Evolutionary conservation across 2,329 filamentous ascomycete species (phyloP).

Genomic region (Xylaria sp.): DNA sequence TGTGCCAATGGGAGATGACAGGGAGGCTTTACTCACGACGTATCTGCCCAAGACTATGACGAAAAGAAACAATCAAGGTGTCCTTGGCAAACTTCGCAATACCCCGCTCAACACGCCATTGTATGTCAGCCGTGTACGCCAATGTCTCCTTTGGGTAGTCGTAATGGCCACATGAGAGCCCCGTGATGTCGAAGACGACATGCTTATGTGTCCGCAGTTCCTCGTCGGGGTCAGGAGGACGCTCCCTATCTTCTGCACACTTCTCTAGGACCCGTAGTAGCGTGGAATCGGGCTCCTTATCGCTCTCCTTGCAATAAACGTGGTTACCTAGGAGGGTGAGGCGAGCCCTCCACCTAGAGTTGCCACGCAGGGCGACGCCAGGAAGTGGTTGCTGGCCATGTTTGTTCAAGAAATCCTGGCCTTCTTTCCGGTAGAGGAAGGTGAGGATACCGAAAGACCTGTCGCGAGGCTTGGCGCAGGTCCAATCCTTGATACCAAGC

Average conservation of each 20-base stretch:
- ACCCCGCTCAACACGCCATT: constrained; percentile 53
- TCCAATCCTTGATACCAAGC: constrained; percentile 57
- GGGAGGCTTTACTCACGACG: constrained; percentile 35
- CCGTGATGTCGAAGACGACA: constrained; percentile 40
- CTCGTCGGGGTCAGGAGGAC: constrained; percentile 43
- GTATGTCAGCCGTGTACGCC: constrained; percentile 58
- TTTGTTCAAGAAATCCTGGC: constrained; percentile 54
- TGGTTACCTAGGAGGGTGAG: constrained; percentile 47
- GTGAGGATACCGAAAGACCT: constrained; percentile 54
- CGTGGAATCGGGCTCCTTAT: constrained; percentile 51
- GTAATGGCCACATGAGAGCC: constrained; percentile 61
- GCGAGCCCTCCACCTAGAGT: constrained; percentile 37
- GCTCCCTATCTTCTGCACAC: constrained; percentile 47
- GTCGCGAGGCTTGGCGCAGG: constrained; percentile 55
- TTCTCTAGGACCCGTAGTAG: constrained; percentile 52
- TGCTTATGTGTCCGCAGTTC: constrained; percentile 30
- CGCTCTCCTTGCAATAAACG: constrained; percentile 53
- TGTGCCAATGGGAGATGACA: background rate
- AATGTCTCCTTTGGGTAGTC: constrained; percentile 54
- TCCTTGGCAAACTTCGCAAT: constrained; percentile 57
- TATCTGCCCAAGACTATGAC: constrained; percentile 31
- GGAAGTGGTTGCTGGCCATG: constrained; percentile 35
- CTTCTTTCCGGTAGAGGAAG: constrained; percentile 57
- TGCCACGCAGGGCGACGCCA: constrained; percentile 18
- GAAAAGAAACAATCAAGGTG: constrained; percentile 55